Base-by-base conservation (phyloP, 805 yeast genomes). In the Starmerella floris region DNA sequence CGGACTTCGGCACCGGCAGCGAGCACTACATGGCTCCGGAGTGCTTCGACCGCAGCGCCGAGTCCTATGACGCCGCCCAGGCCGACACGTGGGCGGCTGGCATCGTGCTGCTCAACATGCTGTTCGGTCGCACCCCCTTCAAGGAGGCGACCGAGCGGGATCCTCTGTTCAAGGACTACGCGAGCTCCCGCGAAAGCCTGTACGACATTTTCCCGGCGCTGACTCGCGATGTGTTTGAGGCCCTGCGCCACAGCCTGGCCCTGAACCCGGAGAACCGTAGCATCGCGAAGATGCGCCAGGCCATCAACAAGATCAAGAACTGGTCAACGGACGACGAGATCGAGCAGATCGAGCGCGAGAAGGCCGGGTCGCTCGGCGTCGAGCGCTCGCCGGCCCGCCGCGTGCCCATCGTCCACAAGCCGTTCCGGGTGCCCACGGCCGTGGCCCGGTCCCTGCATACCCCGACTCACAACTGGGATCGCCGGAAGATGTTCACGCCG, bases 11-110 rank as follows among this genome's bases (percentile, higher is more conserved):
- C 48, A 81, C 83, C 45, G 95, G 95, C 21, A 75, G 83, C 42
- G 94, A 83, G 62, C 69, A 94, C 48, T 85, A 85, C 61, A 85
- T 85, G 96, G 93, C 95, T 0, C 96, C 96, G 1, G 96, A 85
- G 57, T 63, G 84, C 44, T 78, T 84, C 56, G 94, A 84, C 52
- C 64, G 65, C 36, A 41, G 48, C 36, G 46, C 51, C 42, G 56
- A 58, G 44, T 32, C 69, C 34, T 87, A 85, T 59, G 80, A 79
- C 53, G 83, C 94, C 8, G 75, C 77, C 19, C 79, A 81, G 60
- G 79, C 81, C 39, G 95, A 85, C 62, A 67, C 85, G 38, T 85
- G 96, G 96, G 77, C 95, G 0, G 63, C 82, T 46, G 96, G 95
- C 23, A 76, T 85, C 45, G 82, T 84, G 35, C 66, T 85, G 44